Evolutionary conservation across 176 grass and related monocot species (phyloP), one percentile per base, ranked within the genome.

Genomic region (Ananas comosus): DNA sequence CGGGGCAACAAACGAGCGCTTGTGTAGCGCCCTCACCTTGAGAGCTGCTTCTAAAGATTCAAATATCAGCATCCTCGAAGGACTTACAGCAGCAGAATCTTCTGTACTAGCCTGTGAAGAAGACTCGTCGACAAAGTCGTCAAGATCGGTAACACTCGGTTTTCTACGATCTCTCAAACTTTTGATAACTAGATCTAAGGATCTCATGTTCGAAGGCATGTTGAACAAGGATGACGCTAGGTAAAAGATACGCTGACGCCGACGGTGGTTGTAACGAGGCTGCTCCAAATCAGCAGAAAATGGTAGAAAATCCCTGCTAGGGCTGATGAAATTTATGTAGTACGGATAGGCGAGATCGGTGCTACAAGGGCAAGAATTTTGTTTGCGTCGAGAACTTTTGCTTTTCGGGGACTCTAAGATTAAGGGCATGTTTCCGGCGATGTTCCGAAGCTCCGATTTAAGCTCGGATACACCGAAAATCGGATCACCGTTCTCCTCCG

Each of bases 141-240:
- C 91, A 11, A 90, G 79, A 90, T 95, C 84, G 49, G 51, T 80
- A 12, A 80, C 68, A n/a, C 72, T 72, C 50, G 84, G 83, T 28
- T 83, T 84, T 84, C 79, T 83, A 22, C 74, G 83, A 53, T 87
- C 64, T 67, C 79, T 87, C 67, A 95, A 74, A 51, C 76, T 84
- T 82, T 83, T 87, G 58, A 85, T 72, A 11, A 96, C 80, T 47
- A 87, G 69, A 68, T 87, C 81, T 75, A 90, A 66, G 12, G 83
- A 75, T 85, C 81, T 86, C 78, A 83, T 48, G 59, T 96, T 86
- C 0, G 79, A 72, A 13, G 84, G 84, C 33, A 67, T 67, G 65
- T 49, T 67, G 13, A 67, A 49, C 28, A 48, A 48, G 29, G 65
- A 67, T 21, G 27, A 33, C 11, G 24, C 48, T 49, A 33, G 10